These are phyloP conservation scores for Breviolum minutum DNA, from an alignment of 73 alveolate species.

Conservation along the genomic window DNA sequence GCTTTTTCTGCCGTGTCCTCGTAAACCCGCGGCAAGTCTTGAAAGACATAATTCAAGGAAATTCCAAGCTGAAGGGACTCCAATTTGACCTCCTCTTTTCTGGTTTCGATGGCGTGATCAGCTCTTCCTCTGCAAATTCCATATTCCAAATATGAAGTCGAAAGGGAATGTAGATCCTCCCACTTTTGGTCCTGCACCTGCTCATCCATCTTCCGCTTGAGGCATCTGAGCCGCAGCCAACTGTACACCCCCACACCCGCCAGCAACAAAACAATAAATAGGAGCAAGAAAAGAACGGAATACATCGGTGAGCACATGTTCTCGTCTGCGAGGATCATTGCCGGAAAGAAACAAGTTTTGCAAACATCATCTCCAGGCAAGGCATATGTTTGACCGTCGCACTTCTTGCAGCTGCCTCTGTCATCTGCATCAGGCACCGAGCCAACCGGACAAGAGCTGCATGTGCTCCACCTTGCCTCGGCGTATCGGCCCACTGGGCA, in stretches of 20 bases:
- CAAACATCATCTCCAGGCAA: slow-evolving; percentile 8
- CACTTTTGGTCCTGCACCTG: neutral
- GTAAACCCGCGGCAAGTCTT: neutral
- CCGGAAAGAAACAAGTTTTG: slow-evolving; percentile 6
- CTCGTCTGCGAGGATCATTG: neutral
- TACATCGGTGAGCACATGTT: neutral
- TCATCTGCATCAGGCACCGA: neutral
- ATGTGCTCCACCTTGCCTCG: too few species aligned
- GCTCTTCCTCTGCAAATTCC: slow-evolving; percentile 11
- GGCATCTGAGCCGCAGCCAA: neutral
- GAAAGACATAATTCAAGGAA: slow-evolving; percentile 29
- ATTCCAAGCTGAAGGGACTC: slow-evolving; percentile 3
- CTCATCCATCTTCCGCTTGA: neutral
- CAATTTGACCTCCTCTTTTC: slow-evolving; percentile 4
- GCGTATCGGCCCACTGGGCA: neutral
- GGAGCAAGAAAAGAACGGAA: neutral
- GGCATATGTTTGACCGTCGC: slow-evolving; percentile 20
- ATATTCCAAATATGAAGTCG: neutral
- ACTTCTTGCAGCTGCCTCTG: neutral
- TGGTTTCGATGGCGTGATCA: neutral
- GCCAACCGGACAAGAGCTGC: neutral
- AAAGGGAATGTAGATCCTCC: slow-evolving; percentile 10
- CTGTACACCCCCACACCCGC: neutral
- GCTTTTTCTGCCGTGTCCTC: neutral
- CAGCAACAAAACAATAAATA: neutral